Evolutionary conservation across 768 basidiomycete genomes (phyloP), one percentile per base, ranked within the genome.

Genomic region (Xerocomus brunneocitrinus): DNA sequence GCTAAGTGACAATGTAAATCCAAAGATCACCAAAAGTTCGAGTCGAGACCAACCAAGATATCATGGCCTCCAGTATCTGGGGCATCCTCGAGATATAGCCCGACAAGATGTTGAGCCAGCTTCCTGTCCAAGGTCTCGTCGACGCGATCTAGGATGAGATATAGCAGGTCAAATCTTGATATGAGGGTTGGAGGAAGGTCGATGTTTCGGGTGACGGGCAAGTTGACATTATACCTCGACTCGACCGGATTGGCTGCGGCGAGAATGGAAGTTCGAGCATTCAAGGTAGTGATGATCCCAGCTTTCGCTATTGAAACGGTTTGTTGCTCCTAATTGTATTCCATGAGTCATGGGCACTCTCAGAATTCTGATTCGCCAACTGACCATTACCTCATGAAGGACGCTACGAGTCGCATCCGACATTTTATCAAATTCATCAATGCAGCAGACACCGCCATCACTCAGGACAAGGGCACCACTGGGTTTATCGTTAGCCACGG

Each of bases 341-440:
- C 19, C 25, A 39, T 39, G 30, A 52, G 51, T 54, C 22, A 55
- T 40, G 14, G 9, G 31, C 16, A 30, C 40, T 27, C 6, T 19
- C 7, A 13, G 19, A 41, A 9, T 9, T 19, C 6, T 6, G 31
- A 43, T 40, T 43, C 41, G 22, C 24, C 55, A 49, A 60, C 78
- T 49, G 58, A 91, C 91, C 95, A 98, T 98, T 14, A 97, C 95
- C 83, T 98, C 95, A 71, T 99, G 97, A 42, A 99, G 81, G 8
- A 98, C 95, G 66, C 97, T 98, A 44, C 97, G 86, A 41, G 97
- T 98, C 5, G 91, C 83, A 56, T 98, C 88, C 34, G 95, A 94
- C 97, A 99, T 99, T 71, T 99, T 99, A 74, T 99, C 97, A 62
- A 99, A 98, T 71, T 98, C 95, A 61, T 98, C 95, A 60, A 98